Conservation (phyloP, 2,329 filamentous ascomycete genomes). For the Paracoccidioides brasiliensis region DNA sequence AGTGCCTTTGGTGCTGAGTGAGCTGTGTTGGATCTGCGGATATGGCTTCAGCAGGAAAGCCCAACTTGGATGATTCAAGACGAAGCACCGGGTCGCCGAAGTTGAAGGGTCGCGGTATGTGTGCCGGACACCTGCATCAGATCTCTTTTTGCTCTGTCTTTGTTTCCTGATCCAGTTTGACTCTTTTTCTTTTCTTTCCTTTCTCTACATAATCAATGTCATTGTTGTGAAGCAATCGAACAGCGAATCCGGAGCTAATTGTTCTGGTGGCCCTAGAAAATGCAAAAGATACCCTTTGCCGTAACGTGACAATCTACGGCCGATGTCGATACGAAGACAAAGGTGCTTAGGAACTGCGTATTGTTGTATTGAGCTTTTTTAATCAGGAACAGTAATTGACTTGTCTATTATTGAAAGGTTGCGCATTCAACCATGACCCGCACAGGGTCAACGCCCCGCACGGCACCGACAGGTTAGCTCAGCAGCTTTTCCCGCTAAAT, state of each 20-base stretch:
- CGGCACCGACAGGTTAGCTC: slow-evolving; percentile 28
- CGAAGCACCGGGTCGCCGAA: slow-evolving; percentile 34
- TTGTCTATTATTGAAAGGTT: slow-evolving; percentile 35
- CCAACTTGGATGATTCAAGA: slow-evolving; percentile 33
- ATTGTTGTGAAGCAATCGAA: neutral
- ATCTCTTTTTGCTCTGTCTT: slow-evolving; percentile 1
- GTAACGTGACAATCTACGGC: slow-evolving; percentile 86
- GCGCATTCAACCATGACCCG: slow-evolving; percentile 77
- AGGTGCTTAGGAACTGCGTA: slow-evolving; percentile 33
- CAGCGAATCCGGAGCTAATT: neutral
- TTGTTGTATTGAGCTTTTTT: neutral
- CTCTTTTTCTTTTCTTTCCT: neutral
- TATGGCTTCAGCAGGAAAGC: slow-evolving; percentile 34
- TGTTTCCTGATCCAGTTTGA: no score
- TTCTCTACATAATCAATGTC: neutral
- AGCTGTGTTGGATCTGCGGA: slow-evolving; percentile 22
- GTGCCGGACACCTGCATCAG: slow-evolving; percentile 11
- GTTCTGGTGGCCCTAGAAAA: slow-evolving; percentile 44
- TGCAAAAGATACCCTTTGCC: slow-evolving; percentile 75
- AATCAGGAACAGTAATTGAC: slow-evolving; percentile 6
- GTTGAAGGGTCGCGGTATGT: slow-evolving; percentile 37
- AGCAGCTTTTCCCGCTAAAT: slow-evolving; percentile 3
- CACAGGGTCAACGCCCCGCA: slow-evolving; percentile 42
- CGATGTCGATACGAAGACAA: slow-evolving; percentile 86
- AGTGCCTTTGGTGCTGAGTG: slow-evolving; percentile 27